These are phyloP conservation scores for Pneumocystis wakefieldiae DNA, from an alignment of 1,139 yeast species.

Conservation along the genomic window DNA sequence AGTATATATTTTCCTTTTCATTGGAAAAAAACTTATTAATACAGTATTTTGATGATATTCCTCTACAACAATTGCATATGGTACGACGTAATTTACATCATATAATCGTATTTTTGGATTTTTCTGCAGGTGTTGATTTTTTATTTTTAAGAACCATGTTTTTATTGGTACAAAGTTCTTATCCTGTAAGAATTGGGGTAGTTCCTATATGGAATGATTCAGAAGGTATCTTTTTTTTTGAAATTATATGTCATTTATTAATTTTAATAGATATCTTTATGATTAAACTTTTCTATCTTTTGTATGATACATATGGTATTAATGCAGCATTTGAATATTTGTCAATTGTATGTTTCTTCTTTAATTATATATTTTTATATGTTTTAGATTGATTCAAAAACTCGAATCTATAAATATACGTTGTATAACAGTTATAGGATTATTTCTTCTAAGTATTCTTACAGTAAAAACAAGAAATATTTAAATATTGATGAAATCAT, in stretches of 20 bases:
- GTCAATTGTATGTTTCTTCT: background rate
- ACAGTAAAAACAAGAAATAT: constrained; percentile 11
- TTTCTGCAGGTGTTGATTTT: constrained; percentile 36
- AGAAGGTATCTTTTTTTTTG: constrained; percentile 11
- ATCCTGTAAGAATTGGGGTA: constrained; percentile 72
- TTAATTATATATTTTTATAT: constrained; percentile 14
- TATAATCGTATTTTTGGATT: constrained; percentile 52
- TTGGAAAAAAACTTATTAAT: constrained; percentile 4
- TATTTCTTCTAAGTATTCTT: constrained; percentile 6
- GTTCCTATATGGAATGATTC: constrained; percentile 38
- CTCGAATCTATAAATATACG: constrained; percentile 1
- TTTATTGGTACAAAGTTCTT: constrained; percentile 30
- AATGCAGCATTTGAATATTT: constrained; percentile 17
- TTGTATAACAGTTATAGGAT: constrained; percentile 3
- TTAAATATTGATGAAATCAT: constrained; percentile 11
- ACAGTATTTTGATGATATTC: constrained; percentile 13
- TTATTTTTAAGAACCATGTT: constrained; percentile 25
- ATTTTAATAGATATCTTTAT: background rate
- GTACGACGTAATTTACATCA: constrained; percentile 65
- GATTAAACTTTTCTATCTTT: constrained; percentile 28
- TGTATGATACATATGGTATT: constrained; percentile 20
- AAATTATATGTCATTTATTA: background rate
- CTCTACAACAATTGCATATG: constrained; percentile 50
- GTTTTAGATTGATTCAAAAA: background rate
- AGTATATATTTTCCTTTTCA: constrained; percentile 7